A percentile compares a stretch with the other conserved stretches of the same genome.
phyloP scores from a whole-genome alignment of 345 rosid genomes.

The Euphorbia pulcherrima region DNA sequence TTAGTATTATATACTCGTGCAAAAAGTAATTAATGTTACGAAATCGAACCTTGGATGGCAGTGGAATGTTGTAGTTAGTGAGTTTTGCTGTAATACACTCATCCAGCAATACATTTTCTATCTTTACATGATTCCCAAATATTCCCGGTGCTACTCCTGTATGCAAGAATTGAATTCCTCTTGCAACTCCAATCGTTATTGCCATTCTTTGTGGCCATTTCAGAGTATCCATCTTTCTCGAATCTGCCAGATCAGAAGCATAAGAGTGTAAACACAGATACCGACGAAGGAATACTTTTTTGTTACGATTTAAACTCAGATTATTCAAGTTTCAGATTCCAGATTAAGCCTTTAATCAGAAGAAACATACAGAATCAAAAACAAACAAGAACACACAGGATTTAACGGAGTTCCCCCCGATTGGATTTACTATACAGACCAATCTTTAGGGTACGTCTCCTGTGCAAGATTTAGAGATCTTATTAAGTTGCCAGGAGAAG shows the following conservation, averaged over 20 bases:
- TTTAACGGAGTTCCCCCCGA: no score
- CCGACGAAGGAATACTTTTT: no score
- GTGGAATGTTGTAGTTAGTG: conserved; percentile 59
- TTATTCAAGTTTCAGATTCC: no score
- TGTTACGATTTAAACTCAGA: no score
- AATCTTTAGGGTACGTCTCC: no score
- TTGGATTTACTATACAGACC: no score
- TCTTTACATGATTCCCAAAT: conserved; percentile 66
- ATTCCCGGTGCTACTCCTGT: conserved; percentile 77
- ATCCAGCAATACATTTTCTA: conserved; percentile 68
- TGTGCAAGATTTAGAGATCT: no score
- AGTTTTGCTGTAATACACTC: conserved; percentile 73
- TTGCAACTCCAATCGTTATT: conserved; percentile 67
- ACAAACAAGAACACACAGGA: no score
- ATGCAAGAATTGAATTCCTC: conserved; percentile 92
- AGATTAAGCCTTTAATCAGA: no score
- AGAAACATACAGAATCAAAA: no score
- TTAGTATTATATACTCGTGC: not conserved
- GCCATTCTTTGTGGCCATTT: conserved; percentile 95
- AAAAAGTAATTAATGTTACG: not conserved
- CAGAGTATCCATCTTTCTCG: conserved; percentile 67
- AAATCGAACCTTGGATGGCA: conserved; percentile 56
- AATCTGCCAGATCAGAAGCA: conserved; percentile 40
- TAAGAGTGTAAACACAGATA: not conserved
- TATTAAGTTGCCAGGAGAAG: no score